Evolutionary conservation across 2,329 filamentous ascomycete genomes (phyloP).

Genomic region (Aspergillus ruber): DNA sequence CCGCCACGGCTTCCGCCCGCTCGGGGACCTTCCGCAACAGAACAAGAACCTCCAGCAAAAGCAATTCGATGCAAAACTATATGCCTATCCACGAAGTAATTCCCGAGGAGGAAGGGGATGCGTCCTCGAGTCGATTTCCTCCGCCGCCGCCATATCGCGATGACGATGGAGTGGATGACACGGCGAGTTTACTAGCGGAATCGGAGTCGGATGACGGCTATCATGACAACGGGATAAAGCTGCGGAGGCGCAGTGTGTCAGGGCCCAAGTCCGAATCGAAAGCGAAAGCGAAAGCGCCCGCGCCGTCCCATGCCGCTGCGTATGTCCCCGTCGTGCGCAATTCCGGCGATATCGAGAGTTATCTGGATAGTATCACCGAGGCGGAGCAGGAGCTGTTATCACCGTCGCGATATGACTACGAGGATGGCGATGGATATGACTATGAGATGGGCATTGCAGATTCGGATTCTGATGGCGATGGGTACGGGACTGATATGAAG

Average conservation of each 20-base stretch:
- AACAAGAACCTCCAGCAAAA: neutral
- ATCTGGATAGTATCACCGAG: constrained; percentile 17
- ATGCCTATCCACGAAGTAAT: constrained; percentile 13
- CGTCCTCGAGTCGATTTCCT: neutral
- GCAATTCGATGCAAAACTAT: constrained; percentile 4
- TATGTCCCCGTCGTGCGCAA: constrained; percentile 12
- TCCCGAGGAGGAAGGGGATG: constrained; percentile 10
- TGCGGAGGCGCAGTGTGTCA: neutral
- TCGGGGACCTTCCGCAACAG: constrained; percentile 3
- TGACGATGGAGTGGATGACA: constrained; percentile 5
- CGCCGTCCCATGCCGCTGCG: constrained; percentile 3
- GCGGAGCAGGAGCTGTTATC: constrained; percentile 18
- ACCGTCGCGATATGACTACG: constrained; percentile 13
- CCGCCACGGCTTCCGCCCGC: constrained; percentile 1
- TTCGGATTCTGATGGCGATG: constrained; percentile 6
- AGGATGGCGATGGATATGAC: constrained; percentile 2
- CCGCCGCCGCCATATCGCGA: constrained; percentile 1
- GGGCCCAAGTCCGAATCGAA: constrained; percentile 11
- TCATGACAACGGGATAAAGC: neutral
- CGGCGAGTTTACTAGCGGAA: neutral
- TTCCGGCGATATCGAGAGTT: constrained; percentile 16
- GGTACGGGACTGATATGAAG: neutral
- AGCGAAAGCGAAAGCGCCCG: constrained; percentile 4
- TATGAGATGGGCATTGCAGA: constrained; percentile 1
- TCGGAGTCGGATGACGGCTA: neutral